Percentiles rank a stretch among this genome's conserved stretches.
These are phyloP conservation scores for Dothistroma septosporum DNA, from an alignment of 2,329 filamentous ascomycete genomes.

Conservation along the genomic window DNA sequence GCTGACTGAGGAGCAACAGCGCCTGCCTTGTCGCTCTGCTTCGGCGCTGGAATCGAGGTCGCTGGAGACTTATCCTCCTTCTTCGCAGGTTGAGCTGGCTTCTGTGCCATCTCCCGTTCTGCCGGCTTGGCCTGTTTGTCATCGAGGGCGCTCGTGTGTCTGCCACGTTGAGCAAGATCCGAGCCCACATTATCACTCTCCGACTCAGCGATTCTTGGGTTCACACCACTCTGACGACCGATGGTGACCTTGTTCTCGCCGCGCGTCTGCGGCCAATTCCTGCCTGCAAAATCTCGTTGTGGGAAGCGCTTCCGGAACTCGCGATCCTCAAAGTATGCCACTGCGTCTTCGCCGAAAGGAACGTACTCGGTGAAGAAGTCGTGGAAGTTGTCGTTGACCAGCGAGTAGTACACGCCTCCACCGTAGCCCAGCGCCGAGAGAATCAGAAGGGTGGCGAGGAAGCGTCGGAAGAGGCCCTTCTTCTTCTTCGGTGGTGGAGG, in stretches of 20 bases:
- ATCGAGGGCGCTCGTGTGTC: conserved; percentile 59
- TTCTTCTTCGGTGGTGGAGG: conserved; percentile 56
- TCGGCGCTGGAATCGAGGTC: conserved; percentile 13
- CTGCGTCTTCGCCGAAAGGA: conserved; percentile 88
- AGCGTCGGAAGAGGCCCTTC: conserved; percentile 69
- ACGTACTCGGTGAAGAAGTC: conserved; percentile 98
- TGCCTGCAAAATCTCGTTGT: conserved; percentile 41
- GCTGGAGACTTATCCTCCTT: conserved; percentile 1
- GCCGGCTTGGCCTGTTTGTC: conserved; percentile 48
- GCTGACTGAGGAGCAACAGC: conserved; percentile 22
- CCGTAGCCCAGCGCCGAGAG: conserved; percentile 75
- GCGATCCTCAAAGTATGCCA: conserved; percentile 91
- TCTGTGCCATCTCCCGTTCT: conserved; percentile 17
- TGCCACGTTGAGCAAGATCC: conserved; percentile 44
- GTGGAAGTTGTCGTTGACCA: conserved; percentile 95
- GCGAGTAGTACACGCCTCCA: conserved; percentile 86
- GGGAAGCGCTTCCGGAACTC: conserved; percentile 87
- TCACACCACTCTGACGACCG: conserved; percentile 78
- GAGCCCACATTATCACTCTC: conserved; percentile 43
- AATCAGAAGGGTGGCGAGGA: conserved; percentile 71
- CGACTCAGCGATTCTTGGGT: conserved; percentile 69
- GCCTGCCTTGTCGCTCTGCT: conserved; percentile 19
- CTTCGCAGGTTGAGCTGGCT: conserved; percentile 7
- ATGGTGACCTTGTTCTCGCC: conserved; percentile 72
- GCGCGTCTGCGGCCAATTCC: conserved; percentile 45